These are phyloP conservation scores for Ceratonia siliqua DNA, from an alignment of 306 rosid species.

Conservation along the genomic window DNA sequence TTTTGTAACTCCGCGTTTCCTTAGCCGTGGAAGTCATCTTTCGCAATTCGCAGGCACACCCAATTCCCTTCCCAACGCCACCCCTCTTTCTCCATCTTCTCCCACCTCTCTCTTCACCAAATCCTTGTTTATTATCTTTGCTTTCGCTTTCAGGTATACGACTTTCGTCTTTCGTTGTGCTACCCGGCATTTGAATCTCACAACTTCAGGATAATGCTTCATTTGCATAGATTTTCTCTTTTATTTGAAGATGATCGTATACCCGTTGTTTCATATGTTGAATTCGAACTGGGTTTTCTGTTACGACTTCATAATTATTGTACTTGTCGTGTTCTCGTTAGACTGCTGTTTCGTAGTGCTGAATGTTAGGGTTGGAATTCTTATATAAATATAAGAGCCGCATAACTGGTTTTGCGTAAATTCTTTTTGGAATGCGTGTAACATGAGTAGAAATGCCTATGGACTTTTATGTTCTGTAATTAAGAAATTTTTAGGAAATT, in stretches of 20 bases:
- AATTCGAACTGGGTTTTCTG: slow-evolving; percentile 36
- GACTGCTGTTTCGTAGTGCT: not conserved
- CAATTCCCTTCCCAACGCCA: no score
- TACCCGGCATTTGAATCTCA: slow-evolving; percentile 9
- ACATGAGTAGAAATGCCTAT: no score
- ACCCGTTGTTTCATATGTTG: slow-evolving; percentile 29
- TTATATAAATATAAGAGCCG: no score
- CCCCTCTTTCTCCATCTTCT: no score
- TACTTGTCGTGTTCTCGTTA: not conserved
- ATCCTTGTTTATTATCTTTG: slow-evolving; percentile 25
- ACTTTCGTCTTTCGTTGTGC: not conserved
- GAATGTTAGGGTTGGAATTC: slow-evolving; percentile 19
- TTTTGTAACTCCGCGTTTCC: not conserved
- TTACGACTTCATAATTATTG: not conserved
- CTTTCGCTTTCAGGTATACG: slow-evolving; percentile 37
- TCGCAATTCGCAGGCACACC: not conserved
- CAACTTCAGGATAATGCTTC: not conserved
- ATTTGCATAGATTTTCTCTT: slow-evolving; percentile 17
- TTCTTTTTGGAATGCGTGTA: no score
- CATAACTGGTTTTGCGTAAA: no score
- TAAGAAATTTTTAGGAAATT: not conserved
- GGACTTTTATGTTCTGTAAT: not conserved
- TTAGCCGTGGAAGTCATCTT: slow-evolving; percentile 14
- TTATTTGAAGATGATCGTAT: not conserved
- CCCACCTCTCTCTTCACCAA: not conserved